Evolutionary conservation across 352 stramenopile species (phyloP).

Genomic region (Globisporangium camurandrum): DNA sequence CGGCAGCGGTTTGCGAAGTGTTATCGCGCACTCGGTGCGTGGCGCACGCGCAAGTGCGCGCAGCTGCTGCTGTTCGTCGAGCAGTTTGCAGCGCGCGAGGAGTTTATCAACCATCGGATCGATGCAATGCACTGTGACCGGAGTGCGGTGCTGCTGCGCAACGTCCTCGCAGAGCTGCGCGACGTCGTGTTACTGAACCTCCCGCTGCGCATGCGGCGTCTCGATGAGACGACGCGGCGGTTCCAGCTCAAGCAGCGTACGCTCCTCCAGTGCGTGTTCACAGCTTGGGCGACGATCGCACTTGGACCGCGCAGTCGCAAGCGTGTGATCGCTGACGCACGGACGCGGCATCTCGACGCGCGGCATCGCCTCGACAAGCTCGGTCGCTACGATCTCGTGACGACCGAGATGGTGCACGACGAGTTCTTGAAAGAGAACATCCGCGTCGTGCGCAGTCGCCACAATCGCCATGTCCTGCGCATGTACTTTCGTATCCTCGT

Average conservation of each 20-base stretch:
- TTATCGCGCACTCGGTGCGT: conserved; percentile 34
- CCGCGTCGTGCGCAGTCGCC: conserved; percentile 29
- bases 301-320: conserved; percentile 58
- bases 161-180: conserved; percentile 51
- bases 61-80: conserved; percentile 41
- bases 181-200: conserved; percentile 69
- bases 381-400: conserved; percentile 62
- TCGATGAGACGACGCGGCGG: conserved; percentile 46
- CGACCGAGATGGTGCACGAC: conserved; percentile 67
- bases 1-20: conserved; percentile 39
- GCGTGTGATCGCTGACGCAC: conserved; percentile 29
- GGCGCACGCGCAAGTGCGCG: conserved; percentile 34
- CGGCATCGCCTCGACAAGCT: conserved; percentile 47
- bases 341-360: conserved; percentile 35
- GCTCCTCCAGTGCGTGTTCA: conserved; percentile 29
- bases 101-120: conserved; percentile 54
- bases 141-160: conserved; percentile 25
- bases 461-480: conserved; percentile 24
- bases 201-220: conserved; percentile 33
- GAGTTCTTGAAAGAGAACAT: conserved; percentile 79
- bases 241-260: conserved; percentile 37
- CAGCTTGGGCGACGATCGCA: conserved; percentile 43
- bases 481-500: conserved; percentile 51
- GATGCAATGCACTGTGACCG: conserved; percentile 31
- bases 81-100: conserved; percentile 57